Base-by-base conservation (phyloP, 768 basidiomycete species). In the Amylocystis lapponica region DNA sequence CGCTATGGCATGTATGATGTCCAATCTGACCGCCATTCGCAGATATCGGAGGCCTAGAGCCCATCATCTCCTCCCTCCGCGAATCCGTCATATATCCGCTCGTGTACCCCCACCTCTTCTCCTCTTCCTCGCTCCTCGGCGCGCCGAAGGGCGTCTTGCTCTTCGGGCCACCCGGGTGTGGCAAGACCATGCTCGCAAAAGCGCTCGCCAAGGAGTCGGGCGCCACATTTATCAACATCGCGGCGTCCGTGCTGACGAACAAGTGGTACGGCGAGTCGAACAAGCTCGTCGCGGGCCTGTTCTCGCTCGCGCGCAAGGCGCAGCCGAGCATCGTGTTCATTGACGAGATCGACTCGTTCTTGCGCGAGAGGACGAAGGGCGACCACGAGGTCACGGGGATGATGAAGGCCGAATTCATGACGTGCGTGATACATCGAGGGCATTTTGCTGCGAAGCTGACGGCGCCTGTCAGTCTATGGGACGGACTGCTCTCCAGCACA, bases 131-230 rank as follows among this genome's bases (percentile, higher is more conserved):
- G 0, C 77, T 98, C 17, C 78, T 96, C 47, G 78, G 81, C 5
- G 90, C 96, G 4, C 96, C 96, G 0, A 97, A 97, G 61, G 96
- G 96, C 11, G 95, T 97, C 8, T 74, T 98, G 14, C 76, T 99
- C 16, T 95, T 89, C 54, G 96, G 96, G 0, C 96, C 94, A 31
- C 96, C 96, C 1, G 95, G 96, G 5, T 99, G 96, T 52, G 96
- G 96, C 20, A 99, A 99, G 70, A 98, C 96, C 1, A 94, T 99
- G 92, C 75, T 99, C n/a, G 96, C 96, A 1, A 95, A 95, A 61
- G 95, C 95, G 2, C 75, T 99, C 7, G 96, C 96, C 11, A 96
- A 95, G 61, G 94, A 99, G 69, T 91, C 87, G 3, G 89, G 91
- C 14, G 96, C 96, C 6, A 95, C 93, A 0, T 99, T 99, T 60